Conservation (phyloP, 2,329 filamentous ascomycete genomes). For the Fusarium cyanostomum region DNA sequence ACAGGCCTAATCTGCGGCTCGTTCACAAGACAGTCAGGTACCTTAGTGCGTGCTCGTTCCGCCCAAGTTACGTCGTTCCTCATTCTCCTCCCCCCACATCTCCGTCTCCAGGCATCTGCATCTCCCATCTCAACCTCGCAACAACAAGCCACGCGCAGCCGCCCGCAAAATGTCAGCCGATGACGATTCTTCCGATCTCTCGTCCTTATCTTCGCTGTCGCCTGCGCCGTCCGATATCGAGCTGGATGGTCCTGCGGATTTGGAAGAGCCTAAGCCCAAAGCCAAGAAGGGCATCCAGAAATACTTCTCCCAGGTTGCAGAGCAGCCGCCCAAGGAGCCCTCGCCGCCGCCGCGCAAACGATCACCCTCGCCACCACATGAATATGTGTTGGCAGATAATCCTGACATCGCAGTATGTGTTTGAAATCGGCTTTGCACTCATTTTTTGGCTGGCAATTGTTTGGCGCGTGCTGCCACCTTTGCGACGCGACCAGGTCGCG, state of each 20-base stretch:
- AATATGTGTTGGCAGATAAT: constrained; percentile 90
- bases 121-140: constrained; percentile 37
- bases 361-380: constrained; percentile 87
- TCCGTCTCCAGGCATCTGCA: constrained; percentile 39
- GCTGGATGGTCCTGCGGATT: constrained; percentile 57
- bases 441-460: constrained; percentile 38
- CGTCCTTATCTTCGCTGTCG: constrained; percentile 63
- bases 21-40: constrained; percentile 30
- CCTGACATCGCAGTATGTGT: constrained; percentile 87
- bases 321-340: constrained; percentile 62
- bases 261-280: constrained; percentile 52
- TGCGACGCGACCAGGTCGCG: constrained; percentile 65
- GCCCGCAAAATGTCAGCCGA: constrained; percentile 63
- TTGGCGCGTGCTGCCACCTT: constrained; percentile 51
- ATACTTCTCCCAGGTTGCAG: constrained; percentile 70
- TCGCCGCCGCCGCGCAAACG: constrained; percentile 79
- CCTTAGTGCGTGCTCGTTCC: constrained; percentile 48
- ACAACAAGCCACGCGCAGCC: constrained; percentile 40
- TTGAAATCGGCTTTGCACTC: not conserved
- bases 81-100: constrained; percentile 46
- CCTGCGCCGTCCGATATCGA: constrained; percentile 57
- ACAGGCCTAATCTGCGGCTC: constrained; percentile 47
- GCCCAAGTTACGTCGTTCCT: constrained; percentile 45
- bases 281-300: constrained; percentile 69
- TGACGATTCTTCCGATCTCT: constrained; percentile 71